Base-by-base conservation (phyloP, 2,329 filamentous ascomycete species). In the Fusarium ramigenum region DNA sequence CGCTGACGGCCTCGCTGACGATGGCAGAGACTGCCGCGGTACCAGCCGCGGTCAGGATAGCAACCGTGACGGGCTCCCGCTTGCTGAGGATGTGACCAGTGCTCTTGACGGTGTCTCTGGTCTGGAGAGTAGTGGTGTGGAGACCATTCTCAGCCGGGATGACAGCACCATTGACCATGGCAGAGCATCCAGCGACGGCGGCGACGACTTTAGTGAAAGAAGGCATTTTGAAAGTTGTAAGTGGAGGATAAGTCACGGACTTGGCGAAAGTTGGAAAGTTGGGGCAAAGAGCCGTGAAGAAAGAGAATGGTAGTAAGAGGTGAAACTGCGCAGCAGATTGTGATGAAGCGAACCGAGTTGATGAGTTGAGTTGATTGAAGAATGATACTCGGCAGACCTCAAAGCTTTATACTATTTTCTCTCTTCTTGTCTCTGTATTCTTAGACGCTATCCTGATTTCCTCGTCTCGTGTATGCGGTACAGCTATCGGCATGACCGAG, bases 41-140 rank as follows among this genome's bases (percentile, higher is more conserved):
- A 39, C 61, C 61, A 53, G 32, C 61, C n/a, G 61, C 61, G 4
- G 61, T 64, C 11, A 64, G 25, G 2, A 64, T 64, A 18, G 58
- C 61, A 8, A 14, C 25, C 4, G 61, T 64, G 12, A 64, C 61
- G 0, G 61, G 61, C 25, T 64, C 61, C 0, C 61, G 61, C 61
- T 64, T 64, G 30, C 52, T 62, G 2, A 62, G 21, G 0, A 46
- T 3, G 9, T 59, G 18, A 0, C 28, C 19, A 21, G 59, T 36
- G 9, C 7, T 2, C 40, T 62, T 59, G 7, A 2, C 4, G 11
- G 36, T 36, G 10, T 14, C 32, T 39, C 60, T 18, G n/a, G 39
- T 14, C 12, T 64, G 58, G 15, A 64, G 58, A 3, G 61, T 39
- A 7, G 44, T 52, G 4, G 61, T 64, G 25, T 47, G 39, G 18